phyloP scores from a whole-genome alignment of 148 eudicot species.

The Vaccinium myrtillus region DNA sequence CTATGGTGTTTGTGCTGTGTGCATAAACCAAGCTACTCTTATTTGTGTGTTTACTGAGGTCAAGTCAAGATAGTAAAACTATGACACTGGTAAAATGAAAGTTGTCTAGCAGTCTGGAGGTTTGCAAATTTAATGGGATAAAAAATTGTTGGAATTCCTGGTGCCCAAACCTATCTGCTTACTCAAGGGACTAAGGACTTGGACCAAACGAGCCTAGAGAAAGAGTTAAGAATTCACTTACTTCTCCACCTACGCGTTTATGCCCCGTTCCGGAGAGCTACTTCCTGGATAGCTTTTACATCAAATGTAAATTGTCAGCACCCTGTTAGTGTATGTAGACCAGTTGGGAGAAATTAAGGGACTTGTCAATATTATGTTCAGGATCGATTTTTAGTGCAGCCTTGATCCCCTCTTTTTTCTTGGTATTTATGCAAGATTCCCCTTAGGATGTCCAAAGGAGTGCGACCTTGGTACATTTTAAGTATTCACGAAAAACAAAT shows the following conservation, averaged over 20 bases:
- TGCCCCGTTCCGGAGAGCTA: too few species aligned
- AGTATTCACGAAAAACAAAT: not conserved
- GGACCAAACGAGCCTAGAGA: too few species aligned
- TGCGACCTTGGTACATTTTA: not conserved
- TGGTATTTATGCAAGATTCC: not conserved
- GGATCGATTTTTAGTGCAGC: not conserved
- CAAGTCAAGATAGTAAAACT: not conserved
- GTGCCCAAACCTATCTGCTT: too few species aligned
- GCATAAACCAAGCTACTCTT: not conserved
- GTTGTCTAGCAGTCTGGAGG: not conserved
- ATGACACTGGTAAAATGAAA: not conserved
- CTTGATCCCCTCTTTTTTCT: not conserved
- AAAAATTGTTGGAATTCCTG: too few species aligned
- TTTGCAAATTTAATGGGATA: not conserved
- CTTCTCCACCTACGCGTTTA: too few species aligned
- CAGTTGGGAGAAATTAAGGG: not conserved
- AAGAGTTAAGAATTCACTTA: too few species aligned
- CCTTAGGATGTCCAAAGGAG: not conserved
- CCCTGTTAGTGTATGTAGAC: not conserved
- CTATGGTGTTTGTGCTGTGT: not conserved
- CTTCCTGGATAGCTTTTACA: not conserved
- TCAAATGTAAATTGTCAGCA: conserved; percentile 6
- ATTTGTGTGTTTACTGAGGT: not conserved
- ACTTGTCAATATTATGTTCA: not conserved
- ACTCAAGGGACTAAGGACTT: too few species aligned